A percentile compares a stretch with the other conserved stretches of the same genome.
These are phyloP conservation scores for Lichenothelia convexa DNA, from an alignment of 495 filamentous ascomycete genomes.

Conservation along the genomic window DNA sequence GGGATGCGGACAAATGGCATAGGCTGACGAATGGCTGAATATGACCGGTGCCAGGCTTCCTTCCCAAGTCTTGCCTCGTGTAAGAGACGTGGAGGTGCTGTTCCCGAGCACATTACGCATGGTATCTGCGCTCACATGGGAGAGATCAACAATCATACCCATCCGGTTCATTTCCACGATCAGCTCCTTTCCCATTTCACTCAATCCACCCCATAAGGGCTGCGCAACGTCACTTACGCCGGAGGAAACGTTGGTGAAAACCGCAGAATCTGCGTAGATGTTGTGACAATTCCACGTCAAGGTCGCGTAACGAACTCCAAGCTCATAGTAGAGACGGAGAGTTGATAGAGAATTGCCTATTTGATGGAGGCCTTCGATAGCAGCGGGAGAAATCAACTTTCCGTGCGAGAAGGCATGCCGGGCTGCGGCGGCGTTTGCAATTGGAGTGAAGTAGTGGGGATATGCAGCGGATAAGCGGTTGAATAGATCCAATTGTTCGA, in stretches of 20 bases:
- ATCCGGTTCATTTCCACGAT: constrained; percentile 64
- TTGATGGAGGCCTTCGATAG: constrained; percentile 86
- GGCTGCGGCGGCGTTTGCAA: constrained; percentile 38
- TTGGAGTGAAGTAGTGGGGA: constrained; percentile 46
- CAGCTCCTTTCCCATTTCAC: constrained; percentile 43
- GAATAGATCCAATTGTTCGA: constrained; percentile 73
- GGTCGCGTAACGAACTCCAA: constrained; percentile 84
- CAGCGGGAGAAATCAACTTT: constrained; percentile 50
- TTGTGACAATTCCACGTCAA: constrained; percentile 93
- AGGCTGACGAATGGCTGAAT: constrained; percentile 52
- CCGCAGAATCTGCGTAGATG: constrained; percentile 67
- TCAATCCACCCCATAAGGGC: constrained; percentile 34
- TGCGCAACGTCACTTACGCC: constrained; percentile 15
- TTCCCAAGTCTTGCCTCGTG: constrained; percentile 27
- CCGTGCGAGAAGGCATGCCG: constrained; percentile 34
- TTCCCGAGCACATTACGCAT: constrained; percentile 45
- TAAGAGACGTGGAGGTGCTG: constrained; percentile 24
- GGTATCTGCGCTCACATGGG: constrained; percentile 48
- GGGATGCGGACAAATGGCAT: constrained; percentile 47
- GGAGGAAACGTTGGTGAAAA: constrained; percentile 23
- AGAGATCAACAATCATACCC: constrained; percentile 61
- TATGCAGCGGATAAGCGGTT: constrained; percentile 47
- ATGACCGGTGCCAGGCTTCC: constrained; percentile 45
- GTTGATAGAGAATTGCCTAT: constrained; percentile 74
- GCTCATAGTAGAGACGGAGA: constrained; percentile 50